These are phyloP conservation scores for Boletus reticulatus DNA, from an alignment of 768 basidiomycete species.

Conservation along the genomic window DNA sequence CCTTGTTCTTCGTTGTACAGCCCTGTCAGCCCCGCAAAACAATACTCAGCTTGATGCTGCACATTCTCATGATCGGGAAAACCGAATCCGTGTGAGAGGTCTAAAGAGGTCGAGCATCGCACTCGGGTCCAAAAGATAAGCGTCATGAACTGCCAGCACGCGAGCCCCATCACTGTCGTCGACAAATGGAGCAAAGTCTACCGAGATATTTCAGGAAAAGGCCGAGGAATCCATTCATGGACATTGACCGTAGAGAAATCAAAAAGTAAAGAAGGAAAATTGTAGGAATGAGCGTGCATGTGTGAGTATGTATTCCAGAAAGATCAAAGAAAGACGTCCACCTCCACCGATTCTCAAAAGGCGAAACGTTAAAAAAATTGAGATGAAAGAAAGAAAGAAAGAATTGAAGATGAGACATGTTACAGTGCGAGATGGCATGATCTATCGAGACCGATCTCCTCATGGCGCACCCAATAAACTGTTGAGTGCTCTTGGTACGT, in stretches of 20 bases:
- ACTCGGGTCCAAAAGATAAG: neutral
- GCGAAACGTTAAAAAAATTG: neutral
- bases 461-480: slow-evolving; percentile 51
- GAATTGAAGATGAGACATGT: slow-evolving; percentile 6
- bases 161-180: neutral
- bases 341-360: slow-evolving; percentile 11
- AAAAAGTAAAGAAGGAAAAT: neutral
- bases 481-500: slow-evolving; percentile 76
- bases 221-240: slow-evolving; percentile 19
- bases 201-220: slow-evolving; percentile 3
- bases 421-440: slow-evolving; percentile 20
- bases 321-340: slow-evolving; percentile 15
- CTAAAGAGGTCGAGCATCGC: slow-evolving; percentile 3
- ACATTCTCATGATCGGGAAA: slow-evolving; percentile 16
- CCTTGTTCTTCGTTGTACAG: neutral
- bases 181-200: neutral
- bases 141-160: neutral
- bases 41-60: neutral
- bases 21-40: slow-evolving; percentile 1
- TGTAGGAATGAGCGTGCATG: slow-evolving; percentile 31
- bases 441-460: slow-evolving; percentile 6
- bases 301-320: slow-evolving; percentile 27
- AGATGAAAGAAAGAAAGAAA: neutral
- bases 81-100: slow-evolving; percentile 15
- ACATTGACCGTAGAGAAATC: neutral